These are phyloP conservation scores for Cordyceps cateniannulata DNA, from an alignment of 2,329 filamentous ascomycete genomes.

Conservation along the genomic window DNA sequence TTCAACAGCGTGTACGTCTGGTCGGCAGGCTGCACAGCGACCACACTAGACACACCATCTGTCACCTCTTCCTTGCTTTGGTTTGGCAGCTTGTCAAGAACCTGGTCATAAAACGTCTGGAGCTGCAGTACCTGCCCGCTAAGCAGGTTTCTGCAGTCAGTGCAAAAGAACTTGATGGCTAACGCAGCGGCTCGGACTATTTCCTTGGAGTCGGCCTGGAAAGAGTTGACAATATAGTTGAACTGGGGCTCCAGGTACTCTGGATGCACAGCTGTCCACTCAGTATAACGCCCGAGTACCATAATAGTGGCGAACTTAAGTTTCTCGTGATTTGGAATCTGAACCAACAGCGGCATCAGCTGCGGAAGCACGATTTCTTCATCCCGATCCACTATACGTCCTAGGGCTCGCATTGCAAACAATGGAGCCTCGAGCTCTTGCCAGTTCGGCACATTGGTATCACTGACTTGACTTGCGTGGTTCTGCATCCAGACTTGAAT, in stretches of 20 bases:
- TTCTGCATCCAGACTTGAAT: constrained; percentile 85
- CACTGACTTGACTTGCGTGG: constrained; percentile 69
- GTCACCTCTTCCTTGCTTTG: constrained; percentile 93
- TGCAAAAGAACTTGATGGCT: constrained; percentile 95
- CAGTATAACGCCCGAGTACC: constrained; percentile 92
- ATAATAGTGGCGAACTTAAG: constrained; percentile 98
- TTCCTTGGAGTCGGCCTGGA: constrained; percentile 81
- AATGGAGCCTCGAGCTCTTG: constrained; percentile 92
- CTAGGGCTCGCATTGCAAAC: constrained; percentile 93
- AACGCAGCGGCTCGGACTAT: constrained; percentile 87
- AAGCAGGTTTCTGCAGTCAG: constrained; percentile 83
- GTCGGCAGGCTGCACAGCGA: constrained; percentile 74
- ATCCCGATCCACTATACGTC: constrained; percentile 87
- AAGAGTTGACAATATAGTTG: constrained; percentile 90
- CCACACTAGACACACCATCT: constrained; percentile 87
- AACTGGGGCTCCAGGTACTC: constrained; percentile 90
- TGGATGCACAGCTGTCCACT: constrained; percentile 93
- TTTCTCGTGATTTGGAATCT: constrained; percentile 94
- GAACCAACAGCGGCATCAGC: constrained; percentile 86
- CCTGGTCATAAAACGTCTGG: constrained; percentile 86
- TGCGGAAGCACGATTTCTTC: constrained; percentile 83
- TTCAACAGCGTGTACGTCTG: constrained; percentile 83
- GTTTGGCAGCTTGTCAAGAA: constrained; percentile 78
- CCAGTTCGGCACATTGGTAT: constrained; percentile 81
- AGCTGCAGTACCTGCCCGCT: constrained; percentile 78